Base-by-base conservation (phyloP, 2,329 filamentous ascomycete genomes). In the Ophiognomonia clavigignenti-juglandacearum region DNA sequence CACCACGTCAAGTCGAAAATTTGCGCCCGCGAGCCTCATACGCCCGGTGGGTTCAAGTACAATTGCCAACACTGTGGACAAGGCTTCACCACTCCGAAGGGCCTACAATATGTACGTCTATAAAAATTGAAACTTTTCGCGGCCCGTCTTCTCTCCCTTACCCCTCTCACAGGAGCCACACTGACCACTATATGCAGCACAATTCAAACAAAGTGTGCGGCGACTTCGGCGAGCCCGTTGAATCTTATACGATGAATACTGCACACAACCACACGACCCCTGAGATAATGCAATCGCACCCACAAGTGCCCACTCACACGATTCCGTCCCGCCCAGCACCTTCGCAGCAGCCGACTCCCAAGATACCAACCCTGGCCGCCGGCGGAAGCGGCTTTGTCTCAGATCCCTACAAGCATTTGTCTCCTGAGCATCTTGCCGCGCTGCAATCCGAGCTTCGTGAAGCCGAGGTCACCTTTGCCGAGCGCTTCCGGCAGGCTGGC, bases 351-450 rank as follows among this genome's bases (percentile, higher is more conserved):
- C 34, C n/a, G 3, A 18, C 40, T 3, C 46, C 27, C 6, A 16
- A 8, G 13, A 18, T 20, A 10, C 44, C 49, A 2, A 41, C 46
- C 2, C 27, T 26, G 2, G 9, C 37, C 9, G 35, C 29, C 16
- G 16, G 32, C 13, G 16, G 32, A 10, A 10, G 27, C 36, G 34
- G 34, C 23, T 20, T 24, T 22, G 52, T 55, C 3, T 52, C 59
- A 4, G 66, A 73, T 29, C 69, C 73, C 0, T 78, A 78, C 48
- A 61, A 59, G 1, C 72, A 75, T 43, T 62, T 79, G 5, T 63
- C 60, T 0, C 52, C 61, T 1, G 50, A 62, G 3, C 60, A 62
- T 18, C 50, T 60, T 8, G 54, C 49, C 0, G 51, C 47, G 6
- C 55, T 74, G 47, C 54, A 66, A 3, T 59, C 63, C 5, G 71